These are phyloP conservation scores for Liquidambar formosana DNA, from an alignment of 164 flowering plant species.

Conservation along the genomic window DNA sequence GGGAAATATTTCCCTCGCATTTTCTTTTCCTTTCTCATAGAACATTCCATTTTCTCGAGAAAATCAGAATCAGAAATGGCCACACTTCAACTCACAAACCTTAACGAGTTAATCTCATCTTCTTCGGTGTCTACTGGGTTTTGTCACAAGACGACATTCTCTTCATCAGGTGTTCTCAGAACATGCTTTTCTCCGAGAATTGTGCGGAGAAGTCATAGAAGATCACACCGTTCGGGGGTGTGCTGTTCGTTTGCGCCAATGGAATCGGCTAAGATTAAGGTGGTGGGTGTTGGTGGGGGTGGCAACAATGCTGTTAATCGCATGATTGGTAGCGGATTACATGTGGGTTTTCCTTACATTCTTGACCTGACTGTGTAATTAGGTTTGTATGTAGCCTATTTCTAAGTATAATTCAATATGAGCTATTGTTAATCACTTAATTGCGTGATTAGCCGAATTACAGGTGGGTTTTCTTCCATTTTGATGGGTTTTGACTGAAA, in stretches of 20 bases:
- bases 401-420: neutral
- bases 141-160: conserved; percentile 12
- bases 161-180: conserved; percentile 1
- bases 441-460: too few relatives aligned
- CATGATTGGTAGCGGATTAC: conserved; percentile 92
- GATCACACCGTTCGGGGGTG: conserved; percentile 22
- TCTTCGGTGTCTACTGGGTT: conserved; percentile 25
- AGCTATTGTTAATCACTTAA: too few relatives aligned
- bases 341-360: conserved; percentile 37
- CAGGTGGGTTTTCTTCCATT: too few relatives aligned
- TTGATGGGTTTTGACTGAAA: too few relatives aligned
- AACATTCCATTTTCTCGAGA: neutral
- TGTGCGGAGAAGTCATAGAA: conserved; percentile 8
- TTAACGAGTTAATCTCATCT: conserved; percentile 32
- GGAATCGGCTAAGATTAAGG: conserved; percentile 90
- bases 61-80: conserved; percentile 29
- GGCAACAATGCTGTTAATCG: conserved; percentile 98
- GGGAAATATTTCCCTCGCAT: neutral
- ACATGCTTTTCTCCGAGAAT: conserved; percentile 7
- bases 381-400: neutral
- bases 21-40: neutral
- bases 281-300: conserved; percentile 98
- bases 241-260: conserved; percentile 55
- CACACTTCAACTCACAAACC: conserved; percentile 40
- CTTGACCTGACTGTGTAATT: neutral